Evolutionary conservation across 306 rosid species (phyloP), one percentile per base, ranked within the genome.

Genomic region (Castanea mollissima): DNA sequence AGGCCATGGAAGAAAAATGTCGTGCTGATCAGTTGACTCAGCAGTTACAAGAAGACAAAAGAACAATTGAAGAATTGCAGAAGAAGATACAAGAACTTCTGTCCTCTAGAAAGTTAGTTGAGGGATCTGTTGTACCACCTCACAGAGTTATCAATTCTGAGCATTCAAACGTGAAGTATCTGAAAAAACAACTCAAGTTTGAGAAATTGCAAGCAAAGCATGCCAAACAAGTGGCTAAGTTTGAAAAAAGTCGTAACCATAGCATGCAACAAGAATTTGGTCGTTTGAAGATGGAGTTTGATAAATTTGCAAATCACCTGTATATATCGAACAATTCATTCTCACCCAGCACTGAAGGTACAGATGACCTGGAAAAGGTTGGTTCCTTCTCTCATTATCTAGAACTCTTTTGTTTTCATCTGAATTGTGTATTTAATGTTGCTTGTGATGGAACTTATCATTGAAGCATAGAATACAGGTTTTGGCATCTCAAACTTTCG

Each of bases 171-270:
- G 65, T 82, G 86, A 87, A 91, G 82, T 85, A 83, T 81, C 80
- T 92, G 90, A 89, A 91, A 81, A 90, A 77, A 73, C 74, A 86
- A 46, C 84, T 90, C 13, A 89, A 85, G 87, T 74, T 92, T 67
- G 93, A 91, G 89, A 92, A 91, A 83, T 75, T 78, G 82, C 86
- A 82, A 69, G 76, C 74, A 58, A 88, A 92, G 69, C 86, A 81
- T 74, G 86, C 92, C 41, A 88, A 68, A 80, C 79, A 86, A 83
- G 89, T 88, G 57, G 83, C 72, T 29, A 77, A 87, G 83, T 80
- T 87, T 73, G 98, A 94, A 88, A 89, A 85, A 75, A 85, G 83
- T 76, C 90, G 73, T 29, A 74, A 72, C 54, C 41, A 80, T 52
- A 73, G 83, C 51, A 79, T 94, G 57, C 85, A 56, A 49, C 94